These are phyloP conservation scores for Emmonsiellopsis sp. DNA, from an alignment of 2,329 filamentous ascomycete genomes.

Conservation along the genomic window DNA sequence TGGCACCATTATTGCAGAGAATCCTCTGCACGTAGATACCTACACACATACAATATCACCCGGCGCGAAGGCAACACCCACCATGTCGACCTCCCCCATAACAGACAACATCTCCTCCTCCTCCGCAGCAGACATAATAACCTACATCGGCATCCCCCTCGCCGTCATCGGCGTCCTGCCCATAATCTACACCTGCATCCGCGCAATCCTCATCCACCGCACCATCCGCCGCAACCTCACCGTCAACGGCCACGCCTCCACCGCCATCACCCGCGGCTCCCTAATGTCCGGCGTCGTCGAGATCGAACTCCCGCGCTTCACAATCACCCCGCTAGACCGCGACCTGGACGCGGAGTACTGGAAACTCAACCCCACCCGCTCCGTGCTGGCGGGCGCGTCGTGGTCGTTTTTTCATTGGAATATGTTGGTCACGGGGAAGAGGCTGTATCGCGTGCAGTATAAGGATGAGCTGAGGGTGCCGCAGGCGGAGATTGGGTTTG, in stretches of 20 bases:
- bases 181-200: constrained; percentile 56
- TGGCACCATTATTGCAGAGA: too few species aligned
- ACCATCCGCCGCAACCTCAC: constrained; percentile 51
- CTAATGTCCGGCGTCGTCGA: constrained; percentile 58
- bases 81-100: too few species aligned
- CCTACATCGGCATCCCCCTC: constrained; percentile 49
- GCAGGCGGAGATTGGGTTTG: constrained; percentile 45
- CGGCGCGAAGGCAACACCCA: too few species aligned
- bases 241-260: constrained; percentile 41
- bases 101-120: neutral
- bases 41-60: too few species aligned
- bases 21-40: too few species aligned
- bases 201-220: constrained; percentile 50
- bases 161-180: constrained; percentile 52
- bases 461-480: constrained; percentile 39
- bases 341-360: constrained; percentile 50
- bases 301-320: constrained; percentile 55
- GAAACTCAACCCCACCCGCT: constrained; percentile 43
- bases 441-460: constrained; percentile 55
- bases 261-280: constrained; percentile 52
- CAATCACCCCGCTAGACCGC: constrained; percentile 52
- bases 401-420: constrained; percentile 61
- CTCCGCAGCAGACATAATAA: constrained; percentile 42
- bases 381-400: constrained; percentile 48
- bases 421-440: constrained; percentile 51